Evolutionary conservation across 1,284 basidiomycete species (phyloP), one percentile per base, ranked within the genome.

Genomic region (Cystobasidiaceae sp.): DNA sequence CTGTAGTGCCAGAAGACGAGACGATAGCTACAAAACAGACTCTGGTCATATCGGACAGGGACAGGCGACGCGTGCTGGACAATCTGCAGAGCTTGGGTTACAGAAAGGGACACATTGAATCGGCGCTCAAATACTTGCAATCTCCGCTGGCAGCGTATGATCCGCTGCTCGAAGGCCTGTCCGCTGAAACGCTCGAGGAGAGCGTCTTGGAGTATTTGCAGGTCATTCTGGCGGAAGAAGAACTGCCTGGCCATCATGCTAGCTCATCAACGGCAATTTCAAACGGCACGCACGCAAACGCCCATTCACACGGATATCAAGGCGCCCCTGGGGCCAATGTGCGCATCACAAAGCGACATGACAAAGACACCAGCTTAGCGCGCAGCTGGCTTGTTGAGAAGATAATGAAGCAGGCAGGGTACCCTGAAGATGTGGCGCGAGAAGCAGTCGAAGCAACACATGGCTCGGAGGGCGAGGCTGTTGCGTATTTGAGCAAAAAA

Each of bases 341-440:
- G 23, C 61, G 72, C 4, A 70, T 71, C 34, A 70, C 69, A 13
- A 71, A 68, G 32, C 56, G 56, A 28, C 43, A 65, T 15, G 71
- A 68, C 68, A 61, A 61, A 2, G 30, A 44, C 71, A 19, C 34
- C 13, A 52, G 61, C 0, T 76, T 96, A 19, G 86, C 86, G 68
- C 82, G 79, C 60, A 82, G 88, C 15, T 97, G 93, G 93, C 78
- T 88, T 1, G 83, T 87, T 68, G 90, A 96, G 59, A 85, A 86
- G 72, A 84, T 90, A 2, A 81, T 87, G 61, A 91, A 90, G 73
- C 84, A 88, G 73, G 89, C 87, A 44, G 93, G 92, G 2, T 93
- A 87, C 79, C 92, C 92, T 6, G 78, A 82, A 1, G 83, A 86
- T 66, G 79, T 83, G 8, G 88, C 93, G 15, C 84, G 56, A 84